Conservation (phyloP, 441 rosid species). For the Adansonia grandidieri region DNA sequence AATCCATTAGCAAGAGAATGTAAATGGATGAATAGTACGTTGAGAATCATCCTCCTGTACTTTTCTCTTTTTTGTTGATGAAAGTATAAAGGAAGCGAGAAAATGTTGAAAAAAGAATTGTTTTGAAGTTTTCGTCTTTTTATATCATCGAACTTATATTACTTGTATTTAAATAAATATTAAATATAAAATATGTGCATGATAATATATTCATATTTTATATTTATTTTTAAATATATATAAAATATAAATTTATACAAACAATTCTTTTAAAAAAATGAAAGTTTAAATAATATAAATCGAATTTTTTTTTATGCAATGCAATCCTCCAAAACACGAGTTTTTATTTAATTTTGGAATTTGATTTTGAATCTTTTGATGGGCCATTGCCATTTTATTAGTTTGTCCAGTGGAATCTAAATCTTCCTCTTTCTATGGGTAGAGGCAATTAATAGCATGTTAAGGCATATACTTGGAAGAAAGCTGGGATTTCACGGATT, state of each 20-base stretch:
- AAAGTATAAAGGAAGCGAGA: conserved; percentile 40
- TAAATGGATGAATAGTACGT: conserved; percentile 18
- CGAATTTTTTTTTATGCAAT: no score
- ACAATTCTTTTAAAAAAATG: no score
- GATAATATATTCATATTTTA: no score
- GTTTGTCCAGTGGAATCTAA: background rate
- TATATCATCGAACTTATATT: no score
- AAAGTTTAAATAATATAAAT: no score
- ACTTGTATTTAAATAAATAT: no score
- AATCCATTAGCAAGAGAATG: background rate
- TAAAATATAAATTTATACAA: no score
- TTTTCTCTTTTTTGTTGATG: background rate
- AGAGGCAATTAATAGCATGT: background rate
- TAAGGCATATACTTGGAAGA: no score
- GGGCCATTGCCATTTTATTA: background rate
- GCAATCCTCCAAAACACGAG: background rate
- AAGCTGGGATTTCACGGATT: no score
- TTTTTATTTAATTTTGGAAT: background rate
- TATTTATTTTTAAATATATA: no score
- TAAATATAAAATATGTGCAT: no score
- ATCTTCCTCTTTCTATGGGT: background rate
- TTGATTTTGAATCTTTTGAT: background rate
- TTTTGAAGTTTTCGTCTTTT: background rate
- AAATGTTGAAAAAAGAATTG: background rate
- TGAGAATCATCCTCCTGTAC: conserved; percentile 35